Evolutionary conservation across 768 basidiomycete species (phyloP).

Genomic region (Naganishia onofrii): DNA sequence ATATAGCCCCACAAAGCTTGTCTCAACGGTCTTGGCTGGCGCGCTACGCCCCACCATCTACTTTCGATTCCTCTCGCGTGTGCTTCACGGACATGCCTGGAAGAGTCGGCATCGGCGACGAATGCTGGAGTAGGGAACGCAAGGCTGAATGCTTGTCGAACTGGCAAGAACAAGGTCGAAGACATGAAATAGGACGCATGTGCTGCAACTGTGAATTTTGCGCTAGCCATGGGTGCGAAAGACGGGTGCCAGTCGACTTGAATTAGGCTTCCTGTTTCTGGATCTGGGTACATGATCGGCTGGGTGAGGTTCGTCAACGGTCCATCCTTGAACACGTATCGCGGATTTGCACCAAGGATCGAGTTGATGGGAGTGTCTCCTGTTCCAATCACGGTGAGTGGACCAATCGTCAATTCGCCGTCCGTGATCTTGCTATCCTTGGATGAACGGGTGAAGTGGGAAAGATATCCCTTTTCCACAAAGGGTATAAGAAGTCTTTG

Average conservation of each 20-base stretch:
- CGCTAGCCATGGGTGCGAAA: conserved; percentile 37
- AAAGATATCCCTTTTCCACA: conserved; percentile 35
- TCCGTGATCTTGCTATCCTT: conserved; percentile 28
- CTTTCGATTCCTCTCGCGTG: conserved; percentile 25
- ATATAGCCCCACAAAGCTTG: conserved; percentile 20
- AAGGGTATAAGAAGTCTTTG: conserved; percentile 34
- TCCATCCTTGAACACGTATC: conserved; percentile 41
- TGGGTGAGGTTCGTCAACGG: conserved; percentile 28
- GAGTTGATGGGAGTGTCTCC: conserved; percentile 36
- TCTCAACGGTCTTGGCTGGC: conserved; percentile 13
- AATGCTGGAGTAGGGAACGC: conserved; percentile 14
- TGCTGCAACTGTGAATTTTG: conserved; percentile 2
- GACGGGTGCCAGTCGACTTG: conserved; percentile 32
- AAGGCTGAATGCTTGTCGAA: conserved; percentile 5
- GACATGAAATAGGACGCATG: conserved; percentile 13
- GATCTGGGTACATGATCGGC: conserved; percentile 28
- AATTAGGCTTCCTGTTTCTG: conserved; percentile 3
- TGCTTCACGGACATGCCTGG: conserved; percentile 7
- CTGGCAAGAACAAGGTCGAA: not conserved
- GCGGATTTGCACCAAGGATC: conserved; percentile 29
- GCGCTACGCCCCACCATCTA: conserved; percentile 28
- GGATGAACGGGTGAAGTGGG: conserved; percentile 31
- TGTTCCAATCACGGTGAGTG: conserved; percentile 38
- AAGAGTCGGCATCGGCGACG: conserved; percentile 4
- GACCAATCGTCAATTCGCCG: conserved; percentile 32